These are phyloP conservation scores for Cenchrus purpureus DNA, from an alignment of 176 grass and related monocot species.

Conservation along the genomic window DNA sequence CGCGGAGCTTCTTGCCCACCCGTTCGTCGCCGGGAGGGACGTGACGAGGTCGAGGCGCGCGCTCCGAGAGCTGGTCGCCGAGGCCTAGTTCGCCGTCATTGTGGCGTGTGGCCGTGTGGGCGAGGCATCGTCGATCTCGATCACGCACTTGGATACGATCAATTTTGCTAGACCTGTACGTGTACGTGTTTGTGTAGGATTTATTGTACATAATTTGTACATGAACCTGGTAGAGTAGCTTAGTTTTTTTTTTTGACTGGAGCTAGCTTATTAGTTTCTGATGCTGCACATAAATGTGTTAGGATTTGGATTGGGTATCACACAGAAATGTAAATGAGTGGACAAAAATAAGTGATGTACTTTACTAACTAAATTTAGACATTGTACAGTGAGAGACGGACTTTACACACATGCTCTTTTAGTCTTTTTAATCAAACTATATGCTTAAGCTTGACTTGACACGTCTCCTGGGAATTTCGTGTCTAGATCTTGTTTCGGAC, in stretches of 20 bases:
- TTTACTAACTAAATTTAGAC: background rate
- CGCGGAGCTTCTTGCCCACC: conserved; percentile 55
- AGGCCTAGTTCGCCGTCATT: background rate
- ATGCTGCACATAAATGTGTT: background rate
- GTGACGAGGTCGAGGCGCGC: conserved; percentile 17
- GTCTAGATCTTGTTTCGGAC: background rate
- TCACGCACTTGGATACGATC: background rate
- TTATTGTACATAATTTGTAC: background rate
- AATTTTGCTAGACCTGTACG: conserved; percentile 10
- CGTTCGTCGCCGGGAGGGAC: conserved; percentile 52
- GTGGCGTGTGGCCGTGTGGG: background rate
- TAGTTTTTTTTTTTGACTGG: background rate
- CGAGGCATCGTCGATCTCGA: background rate
- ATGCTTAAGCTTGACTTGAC: too few species aligned
- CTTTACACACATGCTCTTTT: background rate
- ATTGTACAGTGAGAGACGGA: background rate
- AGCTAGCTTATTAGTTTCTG: background rate
- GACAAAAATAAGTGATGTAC: background rate
- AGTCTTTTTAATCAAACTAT: background rate
- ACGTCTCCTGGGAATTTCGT: too few species aligned
- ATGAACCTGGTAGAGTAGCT: background rate
- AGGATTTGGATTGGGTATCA: conserved; percentile 7
- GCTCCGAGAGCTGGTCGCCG: conserved; percentile 35
- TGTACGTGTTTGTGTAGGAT: background rate
- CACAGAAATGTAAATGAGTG: conserved; percentile 4